Percentiles rank a stretch among this genome's conserved stretches.
phyloP scores from a whole-genome alignment of 805 yeast species.

The Clavispora fructus region DNA sequence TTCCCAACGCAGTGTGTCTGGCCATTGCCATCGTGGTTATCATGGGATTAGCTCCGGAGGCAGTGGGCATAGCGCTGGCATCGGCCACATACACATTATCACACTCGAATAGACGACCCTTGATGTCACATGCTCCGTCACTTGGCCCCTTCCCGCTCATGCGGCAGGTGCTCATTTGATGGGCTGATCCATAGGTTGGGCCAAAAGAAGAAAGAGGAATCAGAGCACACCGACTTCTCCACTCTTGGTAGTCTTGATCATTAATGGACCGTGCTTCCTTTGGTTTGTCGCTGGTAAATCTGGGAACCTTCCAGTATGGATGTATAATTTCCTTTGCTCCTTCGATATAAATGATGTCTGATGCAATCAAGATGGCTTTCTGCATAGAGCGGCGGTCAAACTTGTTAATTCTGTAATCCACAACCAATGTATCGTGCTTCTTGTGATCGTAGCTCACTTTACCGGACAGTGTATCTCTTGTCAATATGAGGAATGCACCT shows the following conservation, averaged over 20 bases:
- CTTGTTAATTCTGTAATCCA: slow-evolving; percentile 38
- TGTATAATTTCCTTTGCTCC: slow-evolving; percentile 43
- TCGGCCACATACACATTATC: slow-evolving; percentile 46
- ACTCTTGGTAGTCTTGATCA: slow-evolving; percentile 40
- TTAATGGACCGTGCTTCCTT: slow-evolving; percentile 32
- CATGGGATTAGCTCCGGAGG: slow-evolving; percentile 55
- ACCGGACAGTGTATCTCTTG: slow-evolving; percentile 44
- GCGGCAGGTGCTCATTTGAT: slow-evolving; percentile 50
- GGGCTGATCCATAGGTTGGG: slow-evolving; percentile 42
- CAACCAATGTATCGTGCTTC: slow-evolving; percentile 25
- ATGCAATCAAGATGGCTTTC: slow-evolving; percentile 32
- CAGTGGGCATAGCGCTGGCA: slow-evolving; percentile 46
- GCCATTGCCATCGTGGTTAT: slow-evolving; percentile 44
- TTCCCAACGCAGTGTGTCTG: slow-evolving; percentile 34
- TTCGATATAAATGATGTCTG: slow-evolving; percentile 43
- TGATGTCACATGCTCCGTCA: slow-evolving; percentile 39
- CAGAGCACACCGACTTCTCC: slow-evolving; percentile 27
- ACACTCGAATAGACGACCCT: slow-evolving; percentile 45
- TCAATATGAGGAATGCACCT: slow-evolving; percentile 38
- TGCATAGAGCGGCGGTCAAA: slow-evolving; percentile 38
- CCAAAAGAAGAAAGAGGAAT: slow-evolving; percentile 25
- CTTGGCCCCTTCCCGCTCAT: slow-evolving; percentile 44
- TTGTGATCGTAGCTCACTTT: slow-evolving; percentile 27
- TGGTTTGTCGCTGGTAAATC: slow-evolving; percentile 32
- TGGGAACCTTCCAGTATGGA: slow-evolving; percentile 29